Percentiles rank a stretch among this genome's conserved stretches.
These are phyloP conservation scores for Passalora sequoiae DNA, from an alignment of 2,329 filamentous ascomycete genomes.

Conservation along the genomic window DNA sequence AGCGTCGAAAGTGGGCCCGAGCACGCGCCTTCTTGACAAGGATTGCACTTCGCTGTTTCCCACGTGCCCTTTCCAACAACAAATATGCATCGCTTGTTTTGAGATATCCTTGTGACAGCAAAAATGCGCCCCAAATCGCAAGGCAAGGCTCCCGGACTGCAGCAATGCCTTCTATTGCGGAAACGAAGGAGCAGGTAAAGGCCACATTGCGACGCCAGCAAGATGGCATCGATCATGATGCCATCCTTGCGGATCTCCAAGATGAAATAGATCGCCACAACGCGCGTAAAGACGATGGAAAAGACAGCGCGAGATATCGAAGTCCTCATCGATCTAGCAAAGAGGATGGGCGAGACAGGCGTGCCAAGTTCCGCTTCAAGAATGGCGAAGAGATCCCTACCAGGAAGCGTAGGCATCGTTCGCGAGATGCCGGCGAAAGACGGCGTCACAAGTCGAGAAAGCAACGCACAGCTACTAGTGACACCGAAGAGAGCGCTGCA, in stretches of 20 bases:
- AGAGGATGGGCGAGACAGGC: conserved; percentile 2
- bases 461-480: conserved; percentile 1
- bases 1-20: not conserved
- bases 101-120: too few species aligned
- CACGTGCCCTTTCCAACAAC: too few species aligned
- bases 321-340: not conserved
- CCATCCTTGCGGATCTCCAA: conserved; percentile 30
- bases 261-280: conserved; percentile 34
- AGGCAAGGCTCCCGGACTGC: conserved; percentile 5
- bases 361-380: conserved; percentile 32
- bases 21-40: not conserved
- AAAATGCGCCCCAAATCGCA: not conserved
- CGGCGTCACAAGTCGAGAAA: conserved; percentile 17
- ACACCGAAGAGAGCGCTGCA: conserved; percentile 14
- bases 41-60: too few species aligned
- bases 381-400: conserved; percentile 13
- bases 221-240: conserved; percentile 29
- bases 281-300: conserved; percentile 14
- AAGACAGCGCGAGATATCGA: conserved; percentile 8
- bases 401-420: conserved; percentile 23
- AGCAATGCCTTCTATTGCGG: conserved; percentile 32
- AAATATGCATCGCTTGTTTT: too few species aligned
- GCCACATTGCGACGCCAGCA: conserved; percentile 19
- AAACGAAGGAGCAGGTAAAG: conserved; percentile 29
- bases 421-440: conserved; percentile 10